A percentile compares a stretch with the other conserved stretches of the same genome.
Evolutionary conservation across 768 basidiomycete species (phyloP).

Genomic region (Agaricus blazei): DNA sequence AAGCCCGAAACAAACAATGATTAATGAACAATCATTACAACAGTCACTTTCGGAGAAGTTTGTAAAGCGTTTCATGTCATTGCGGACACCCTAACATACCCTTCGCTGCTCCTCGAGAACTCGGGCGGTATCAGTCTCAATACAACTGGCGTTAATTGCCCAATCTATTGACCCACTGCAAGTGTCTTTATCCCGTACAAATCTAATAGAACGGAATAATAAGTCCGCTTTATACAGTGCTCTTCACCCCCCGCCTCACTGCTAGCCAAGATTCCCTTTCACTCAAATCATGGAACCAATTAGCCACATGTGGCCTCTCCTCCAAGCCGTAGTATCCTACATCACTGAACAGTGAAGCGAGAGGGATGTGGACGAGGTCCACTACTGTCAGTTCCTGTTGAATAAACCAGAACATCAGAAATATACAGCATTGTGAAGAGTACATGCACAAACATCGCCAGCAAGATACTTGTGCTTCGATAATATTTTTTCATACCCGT

Average conservation of each 20-base stretch:
- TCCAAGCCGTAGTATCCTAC: not conserved
- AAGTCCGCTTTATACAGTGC: not conserved
- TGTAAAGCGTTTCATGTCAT: too few relatives aligned
- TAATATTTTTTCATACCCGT: constrained; percentile 43
- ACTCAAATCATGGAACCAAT: not conserved
- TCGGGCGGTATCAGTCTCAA: too few relatives aligned
- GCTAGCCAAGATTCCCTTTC: not conserved
- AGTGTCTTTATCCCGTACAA: too few relatives aligned
- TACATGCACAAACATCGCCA: constrained; percentile 27
- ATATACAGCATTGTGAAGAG: not conserved
- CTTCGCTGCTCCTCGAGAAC: too few relatives aligned
- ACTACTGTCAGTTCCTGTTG: not conserved
- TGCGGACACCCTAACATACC: too few relatives aligned
- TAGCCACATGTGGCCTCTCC: not conserved
- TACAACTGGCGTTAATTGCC: too few relatives aligned
- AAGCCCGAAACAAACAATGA: too few relatives aligned
- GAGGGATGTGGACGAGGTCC: not conserved
- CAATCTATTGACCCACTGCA: too few relatives aligned
- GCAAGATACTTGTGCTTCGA: constrained; percentile 42
- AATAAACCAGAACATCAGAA: not conserved
- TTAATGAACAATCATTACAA: too few relatives aligned
- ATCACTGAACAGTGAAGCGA: not conserved
- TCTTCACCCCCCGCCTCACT: not conserved
- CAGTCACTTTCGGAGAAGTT: too few relatives aligned
- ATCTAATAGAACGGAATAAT: too few relatives aligned